Evolutionary conservation across 805 yeast species (phyloP), one percentile per base, ranked within the genome.

Genomic region (Saturnispora sekii): DNA sequence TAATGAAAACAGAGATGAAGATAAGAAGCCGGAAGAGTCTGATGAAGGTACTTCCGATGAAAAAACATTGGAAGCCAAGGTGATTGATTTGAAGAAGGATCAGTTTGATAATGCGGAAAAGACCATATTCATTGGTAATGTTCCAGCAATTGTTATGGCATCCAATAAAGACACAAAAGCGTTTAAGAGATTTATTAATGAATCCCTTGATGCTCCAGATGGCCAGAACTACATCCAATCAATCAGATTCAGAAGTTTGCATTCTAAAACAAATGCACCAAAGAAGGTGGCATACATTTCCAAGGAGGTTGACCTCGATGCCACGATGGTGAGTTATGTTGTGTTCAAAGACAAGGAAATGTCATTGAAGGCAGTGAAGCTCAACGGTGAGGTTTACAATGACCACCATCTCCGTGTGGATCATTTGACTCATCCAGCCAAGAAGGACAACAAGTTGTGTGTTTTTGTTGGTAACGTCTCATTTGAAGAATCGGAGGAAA

Each of bases 391-490:
- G 4, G 68, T 82, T 10, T 84, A 86, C 59, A 70, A 73, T 45
- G 75, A 74, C 40, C 79, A 79, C 60, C 98, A 93, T 62, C 56
- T 93, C 38, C 75, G 97, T 58, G 90, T 90, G 10, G 98, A 93
- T 61, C 88, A 88, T 47, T 84, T 89, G n/a, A 76, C 94, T 0
- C 95, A 88, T 61, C 97, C 98, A 16, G 70, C 87, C 12, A 77
- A 81, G 50, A 88, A 84, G 56, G 96, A 87, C 54, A 80, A 82
- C 62, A 83, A 80, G 58, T 74, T 88, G 47, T 80, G 90, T 17
- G 76, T 93, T 18, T 93, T 93, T 59, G 87, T 93, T 16, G 99
- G 99, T 28, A 90, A 93, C 62, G 69, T 93, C 50, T 95, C 87
- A 59, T 93, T 93, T 59, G 96, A 87, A 61, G 95, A 86, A 60